A percentile compares a stretch with the other conserved stretches of the same genome.
phyloP scores from a whole-genome alignment of 2,329 filamentous ascomycete genomes.

The Cytospora chrysosperma region DNA sequence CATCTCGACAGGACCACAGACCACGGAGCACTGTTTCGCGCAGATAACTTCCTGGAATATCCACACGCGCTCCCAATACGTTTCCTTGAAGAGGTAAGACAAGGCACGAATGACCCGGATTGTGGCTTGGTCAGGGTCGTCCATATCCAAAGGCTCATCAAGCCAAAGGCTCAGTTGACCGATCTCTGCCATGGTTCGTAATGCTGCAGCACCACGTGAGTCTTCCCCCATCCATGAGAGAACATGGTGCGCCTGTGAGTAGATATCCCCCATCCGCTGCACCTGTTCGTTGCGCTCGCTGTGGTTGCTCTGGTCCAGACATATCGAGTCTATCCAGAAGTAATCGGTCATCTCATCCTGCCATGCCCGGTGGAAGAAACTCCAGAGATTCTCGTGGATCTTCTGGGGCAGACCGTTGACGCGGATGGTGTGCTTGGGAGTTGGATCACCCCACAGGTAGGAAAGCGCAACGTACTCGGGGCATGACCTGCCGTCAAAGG shows the following conservation, averaged over 20 bases:
- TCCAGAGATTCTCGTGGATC: slow-evolving; percentile 11
- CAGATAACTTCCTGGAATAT: slow-evolving; percentile 9
- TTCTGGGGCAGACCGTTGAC: slow-evolving; percentile 2
- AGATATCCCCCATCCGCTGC: slow-evolving; percentile 4
- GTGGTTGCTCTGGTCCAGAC: slow-evolving; percentile 6
- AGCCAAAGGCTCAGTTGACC: neutral
- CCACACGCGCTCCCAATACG: slow-evolving; percentile 11
- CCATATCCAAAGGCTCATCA: neutral
- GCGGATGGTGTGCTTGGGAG: neutral
- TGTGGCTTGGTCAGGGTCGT: no score
- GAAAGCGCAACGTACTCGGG: slow-evolving; percentile 12
- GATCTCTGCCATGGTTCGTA: neutral
- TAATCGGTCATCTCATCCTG: neutral
- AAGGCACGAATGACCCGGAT: neutral
- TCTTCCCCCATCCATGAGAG: slow-evolving; percentile 10
- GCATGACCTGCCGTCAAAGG: neutral
- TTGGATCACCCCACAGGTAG: slow-evolving; percentile 13
- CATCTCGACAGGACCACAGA: slow-evolving; percentile 3
- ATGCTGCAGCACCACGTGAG: neutral
- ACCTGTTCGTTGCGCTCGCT: slow-evolving; percentile 12
- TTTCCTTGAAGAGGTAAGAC: neutral
- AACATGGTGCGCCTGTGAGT: slow-evolving; percentile 6
- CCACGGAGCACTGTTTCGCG: neutral
- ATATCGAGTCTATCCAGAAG: slow-evolving; percentile 12
- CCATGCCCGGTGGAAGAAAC: slow-evolving; percentile 5